Percentiles rank a stretch among this genome's conserved stretches.
phyloP scores from a whole-genome alignment of 257 asterid genomes.

The Salvia splendens region DNA sequence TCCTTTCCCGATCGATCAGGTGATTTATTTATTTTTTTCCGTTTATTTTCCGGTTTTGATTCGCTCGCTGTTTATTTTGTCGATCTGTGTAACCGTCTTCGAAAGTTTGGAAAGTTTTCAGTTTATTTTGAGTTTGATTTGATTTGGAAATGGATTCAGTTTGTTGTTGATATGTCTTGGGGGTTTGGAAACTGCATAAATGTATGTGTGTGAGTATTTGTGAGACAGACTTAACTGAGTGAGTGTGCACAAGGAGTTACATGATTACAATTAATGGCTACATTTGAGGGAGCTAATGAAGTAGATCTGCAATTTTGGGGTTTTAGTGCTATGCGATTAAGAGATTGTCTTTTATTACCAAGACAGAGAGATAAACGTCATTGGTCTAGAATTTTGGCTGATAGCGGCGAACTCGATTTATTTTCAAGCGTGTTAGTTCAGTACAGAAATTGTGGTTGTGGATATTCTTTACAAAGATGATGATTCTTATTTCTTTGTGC shows the following conservation, averaged over 20 bases:
- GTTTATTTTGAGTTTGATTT: background rate
- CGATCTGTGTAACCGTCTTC: too few relatives aligned
- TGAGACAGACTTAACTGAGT: too few relatives aligned
- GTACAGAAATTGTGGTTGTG: background rate
- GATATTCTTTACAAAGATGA: slow-evolving; percentile 19
- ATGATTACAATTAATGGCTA: background rate
- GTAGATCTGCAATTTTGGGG: too few relatives aligned
- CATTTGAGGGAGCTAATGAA: too few relatives aligned
- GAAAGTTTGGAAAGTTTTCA: too few relatives aligned
- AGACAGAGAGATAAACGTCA: background rate
- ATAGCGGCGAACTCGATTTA: background rate
- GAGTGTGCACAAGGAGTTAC: too few relatives aligned
- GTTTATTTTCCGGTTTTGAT: background rate
- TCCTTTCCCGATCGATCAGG: slow-evolving; percentile 31
- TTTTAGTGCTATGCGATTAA: too few relatives aligned
- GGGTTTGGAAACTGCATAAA: slow-evolving; percentile 4
- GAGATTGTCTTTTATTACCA: too few relatives aligned
- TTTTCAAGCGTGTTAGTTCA: slow-evolving; percentile 7
- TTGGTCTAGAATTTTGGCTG: background rate
- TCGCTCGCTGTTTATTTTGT: background rate
- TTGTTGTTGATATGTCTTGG: background rate
- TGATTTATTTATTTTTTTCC: background rate
- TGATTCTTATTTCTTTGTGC: background rate
- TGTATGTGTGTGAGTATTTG: background rate
- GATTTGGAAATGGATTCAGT: slow-evolving; percentile 6